These are phyloP conservation scores for Penicillium simplicissimum DNA, from an alignment of 495 filamentous ascomycete species.

Conservation along the genomic window DNA sequence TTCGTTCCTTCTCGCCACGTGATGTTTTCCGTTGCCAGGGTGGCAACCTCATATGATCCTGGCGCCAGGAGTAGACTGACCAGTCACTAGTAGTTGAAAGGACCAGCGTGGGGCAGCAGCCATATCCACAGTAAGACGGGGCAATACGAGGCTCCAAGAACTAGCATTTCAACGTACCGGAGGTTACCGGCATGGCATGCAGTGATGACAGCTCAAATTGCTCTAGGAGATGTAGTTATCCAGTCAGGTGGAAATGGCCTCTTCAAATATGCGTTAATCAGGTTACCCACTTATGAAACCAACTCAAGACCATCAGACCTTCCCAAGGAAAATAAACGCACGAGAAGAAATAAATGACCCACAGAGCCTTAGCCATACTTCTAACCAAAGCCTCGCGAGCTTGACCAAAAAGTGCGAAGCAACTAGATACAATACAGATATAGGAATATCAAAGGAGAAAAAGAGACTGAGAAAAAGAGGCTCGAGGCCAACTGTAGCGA, in stretches of 20 bases:
- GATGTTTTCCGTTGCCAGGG: neutral
- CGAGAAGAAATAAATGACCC: conserved; percentile 5
- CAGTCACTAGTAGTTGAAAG: neutral
- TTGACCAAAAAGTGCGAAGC: conserved; percentile 12
- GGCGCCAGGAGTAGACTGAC: neutral
- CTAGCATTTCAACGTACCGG: neutral
- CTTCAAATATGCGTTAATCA: no score
- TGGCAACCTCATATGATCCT: neutral
- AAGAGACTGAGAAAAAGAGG: conserved; percentile 5
- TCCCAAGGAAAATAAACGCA: neutral
- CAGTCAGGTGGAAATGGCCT: neutral
- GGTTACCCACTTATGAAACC: neutral
- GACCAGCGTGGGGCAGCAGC: neutral
- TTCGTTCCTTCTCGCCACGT: neutral
- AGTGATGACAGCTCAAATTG: neutral
- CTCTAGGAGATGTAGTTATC: neutral
- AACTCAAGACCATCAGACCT: neutral
- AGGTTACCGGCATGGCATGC: neutral
- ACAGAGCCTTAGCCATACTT: conserved; percentile 10
- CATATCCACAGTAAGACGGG: conserved; percentile 1
- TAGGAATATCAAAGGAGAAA: conserved; percentile 9
- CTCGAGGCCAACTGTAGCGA: conserved; percentile 17
- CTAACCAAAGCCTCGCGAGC: conserved; percentile 9
- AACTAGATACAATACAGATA: conserved; percentile 33
- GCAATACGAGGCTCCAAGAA: neutral